These are phyloP conservation scores for Cytospora chrysosperma DNA, from an alignment of 2,329 filamentous ascomycete species.

Conservation along the genomic window DNA sequence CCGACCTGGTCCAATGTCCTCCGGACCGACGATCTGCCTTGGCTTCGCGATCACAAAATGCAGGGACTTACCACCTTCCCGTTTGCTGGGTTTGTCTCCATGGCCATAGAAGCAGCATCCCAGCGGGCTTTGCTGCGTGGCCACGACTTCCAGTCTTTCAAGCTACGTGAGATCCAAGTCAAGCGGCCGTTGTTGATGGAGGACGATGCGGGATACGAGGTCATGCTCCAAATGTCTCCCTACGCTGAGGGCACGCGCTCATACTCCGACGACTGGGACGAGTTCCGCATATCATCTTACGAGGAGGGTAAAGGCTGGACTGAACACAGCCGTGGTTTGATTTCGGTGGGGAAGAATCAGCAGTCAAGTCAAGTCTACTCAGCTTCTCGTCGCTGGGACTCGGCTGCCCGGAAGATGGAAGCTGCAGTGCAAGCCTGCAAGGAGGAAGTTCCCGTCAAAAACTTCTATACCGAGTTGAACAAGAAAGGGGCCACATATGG, in stretches of 20 bases:
- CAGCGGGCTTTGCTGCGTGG: slow-evolving; percentile 28
- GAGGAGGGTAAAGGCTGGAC: slow-evolving; percentile 31
- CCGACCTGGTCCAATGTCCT: slow-evolving; percentile 39
- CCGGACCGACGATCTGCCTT: slow-evolving; percentile 19
- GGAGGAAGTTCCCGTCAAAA: neutral
- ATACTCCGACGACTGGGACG: slow-evolving; percentile 30
- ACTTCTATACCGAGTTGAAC: slow-evolving; percentile 23
- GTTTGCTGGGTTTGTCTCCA: slow-evolving; percentile 42
- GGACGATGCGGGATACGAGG: slow-evolving; percentile 32
- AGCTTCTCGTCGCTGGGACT: neutral
- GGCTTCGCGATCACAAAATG: slow-evolving; percentile 21
- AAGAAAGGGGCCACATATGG: slow-evolving; percentile 24
- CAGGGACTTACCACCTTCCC: slow-evolving; percentile 40
- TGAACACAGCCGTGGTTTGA: slow-evolving; percentile 32
- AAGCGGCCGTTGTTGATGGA: slow-evolving; percentile 32
- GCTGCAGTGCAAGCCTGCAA: slow-evolving; percentile 10
- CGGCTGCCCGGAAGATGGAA: slow-evolving; percentile 1
- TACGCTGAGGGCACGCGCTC: slow-evolving; percentile 22
- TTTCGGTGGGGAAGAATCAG: slow-evolving; percentile 21
- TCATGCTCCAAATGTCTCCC: slow-evolving; percentile 28
- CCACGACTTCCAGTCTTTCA: slow-evolving; percentile 26
- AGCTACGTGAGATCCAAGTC: slow-evolving; percentile 32
- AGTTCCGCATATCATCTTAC: slow-evolving; percentile 34
- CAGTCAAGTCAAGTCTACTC: slow-evolving; percentile 3
- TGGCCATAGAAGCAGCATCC: slow-evolving; percentile 36